Percentiles rank a stretch among this genome's conserved stretches.
Conservation (phyloP, 2,329 filamentous ascomycete genomes). For the Alternaria sp. region DNA sequence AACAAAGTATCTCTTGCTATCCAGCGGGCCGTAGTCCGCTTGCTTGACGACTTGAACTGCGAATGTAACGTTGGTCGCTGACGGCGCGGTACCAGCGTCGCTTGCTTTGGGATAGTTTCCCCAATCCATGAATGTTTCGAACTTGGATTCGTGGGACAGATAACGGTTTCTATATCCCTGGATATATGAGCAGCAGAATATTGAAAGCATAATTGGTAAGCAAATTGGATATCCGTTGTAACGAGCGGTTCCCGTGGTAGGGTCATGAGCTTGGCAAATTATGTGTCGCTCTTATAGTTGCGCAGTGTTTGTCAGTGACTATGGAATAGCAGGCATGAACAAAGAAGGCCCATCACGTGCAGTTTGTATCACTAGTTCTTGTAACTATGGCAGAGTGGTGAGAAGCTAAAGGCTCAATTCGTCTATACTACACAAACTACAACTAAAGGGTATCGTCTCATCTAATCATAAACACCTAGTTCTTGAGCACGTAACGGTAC, state of each 20-base stretch:
- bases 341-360: no score
- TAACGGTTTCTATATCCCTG: slow-evolving; percentile 16
- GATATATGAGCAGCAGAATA: slow-evolving; percentile 28
- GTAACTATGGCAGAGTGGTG: no score
- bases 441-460: slow-evolving; percentile 8
- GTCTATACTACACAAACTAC: neutral
- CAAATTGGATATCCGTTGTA: neutral
- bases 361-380: no score
- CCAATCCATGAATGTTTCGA: slow-evolving; percentile 40
- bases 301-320: no score
- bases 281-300: neutral
- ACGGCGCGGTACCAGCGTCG: neutral
- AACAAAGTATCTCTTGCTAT: slow-evolving; percentile 54
- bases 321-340: neutral
- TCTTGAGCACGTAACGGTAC: slow-evolving; percentile 51
- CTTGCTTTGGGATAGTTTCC: slow-evolving; percentile 31
- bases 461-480: slow-evolving; percentile 13
- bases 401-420: neutral
- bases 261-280: neutral
- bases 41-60: slow-evolving; percentile 55
- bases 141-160: slow-evolving; percentile 31
- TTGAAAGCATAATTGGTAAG: slow-evolving; percentile 16
- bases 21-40: slow-evolving; percentile 54
- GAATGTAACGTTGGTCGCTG: neutral
- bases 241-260: neutral